Base-by-base conservation (phyloP, 139 green algal genomes). In the Ostreobium quekettii region DNA sequence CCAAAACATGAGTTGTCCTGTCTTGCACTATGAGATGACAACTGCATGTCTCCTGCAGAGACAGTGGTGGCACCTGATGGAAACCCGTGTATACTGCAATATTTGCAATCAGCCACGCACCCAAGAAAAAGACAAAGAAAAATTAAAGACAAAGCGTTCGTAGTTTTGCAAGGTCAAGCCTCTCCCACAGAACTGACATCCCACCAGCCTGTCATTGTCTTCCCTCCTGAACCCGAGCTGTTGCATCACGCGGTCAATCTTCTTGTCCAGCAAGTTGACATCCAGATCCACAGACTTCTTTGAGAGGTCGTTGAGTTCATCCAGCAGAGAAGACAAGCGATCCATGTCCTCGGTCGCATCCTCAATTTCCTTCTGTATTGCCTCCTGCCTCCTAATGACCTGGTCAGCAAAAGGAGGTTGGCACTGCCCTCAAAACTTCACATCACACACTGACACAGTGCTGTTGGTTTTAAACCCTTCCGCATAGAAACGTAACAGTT, bases 211-310 rank as follows among this genome's bases (percentile, higher is more conserved):
- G 56, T 96, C 90, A 36, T 90, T 90, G 81, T 97, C 93, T 33
- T 96, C 89, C 2, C 76, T 57, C 67, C 70, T 83, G 81, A 99
- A 99, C 2, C 94, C 94, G 31, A 99, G 83, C 79, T 97, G 82
- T 11, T 91, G 89, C 94, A 99, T 98, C 89, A 99, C 98, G 71
- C 93, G 87, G 76, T 98, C 90, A 31, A 99, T 95, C 70, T 89
- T 85, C 67, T 90, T 88, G 74, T 99, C 94, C 24, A 99, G 82
- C 33, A 90, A 67, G 19, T 75, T 71, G 3, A 86, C 66, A 67
- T 90, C 83, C 47, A 96, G 74, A 60, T 93, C 87, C 58, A 88
- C 74, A 31, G 26, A 79, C 71, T 89, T 81, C 29, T 64, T 75
- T 60, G 91, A 91, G 4, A 97, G 74, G 42, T 88, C 86, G 33